Conservation (phyloP, 2,329 filamentous ascomycete species). For the Dendrostoma leiphaemia region DNA sequence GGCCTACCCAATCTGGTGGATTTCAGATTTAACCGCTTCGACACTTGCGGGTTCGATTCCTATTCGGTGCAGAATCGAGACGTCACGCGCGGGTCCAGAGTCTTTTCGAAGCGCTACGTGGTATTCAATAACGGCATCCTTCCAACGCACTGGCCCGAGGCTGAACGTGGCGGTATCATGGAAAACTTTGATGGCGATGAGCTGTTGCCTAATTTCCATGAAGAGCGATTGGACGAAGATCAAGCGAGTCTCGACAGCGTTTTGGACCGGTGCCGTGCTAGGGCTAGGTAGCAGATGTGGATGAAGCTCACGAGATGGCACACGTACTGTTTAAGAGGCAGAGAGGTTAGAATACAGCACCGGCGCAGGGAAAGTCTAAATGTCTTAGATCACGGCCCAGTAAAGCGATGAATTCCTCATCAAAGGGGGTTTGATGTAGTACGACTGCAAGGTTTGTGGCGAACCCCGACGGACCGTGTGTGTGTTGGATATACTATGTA, state of each 20-base stretch:
- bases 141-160: conserved; percentile 1
- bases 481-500: no score
- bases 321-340: not conserved
- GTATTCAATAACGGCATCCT: not conserved
- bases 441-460: no score
- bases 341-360: no score
- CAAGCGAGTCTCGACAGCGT: not conserved
- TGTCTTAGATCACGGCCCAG: no score
- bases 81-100: not conserved
- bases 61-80: no score
- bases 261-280: not conserved
- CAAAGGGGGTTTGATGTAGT: no score
- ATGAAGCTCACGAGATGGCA: not conserved
- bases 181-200: not conserved
- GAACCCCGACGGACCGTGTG: no score
- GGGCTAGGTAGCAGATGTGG: no score
- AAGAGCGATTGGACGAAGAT: not conserved
- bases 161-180: not conserved
- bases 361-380: not conserved
- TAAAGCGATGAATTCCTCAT: no score
- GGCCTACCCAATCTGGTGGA: conserved; percentile 8
- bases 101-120: conserved; percentile 4
- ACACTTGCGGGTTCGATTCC: not conserved
- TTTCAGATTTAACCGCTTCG: conserved; percentile 1
- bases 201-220: conserved; percentile 5